Base-by-base conservation (phyloP, 805 yeast genomes). In the Saccharomyces jurei region DNA sequence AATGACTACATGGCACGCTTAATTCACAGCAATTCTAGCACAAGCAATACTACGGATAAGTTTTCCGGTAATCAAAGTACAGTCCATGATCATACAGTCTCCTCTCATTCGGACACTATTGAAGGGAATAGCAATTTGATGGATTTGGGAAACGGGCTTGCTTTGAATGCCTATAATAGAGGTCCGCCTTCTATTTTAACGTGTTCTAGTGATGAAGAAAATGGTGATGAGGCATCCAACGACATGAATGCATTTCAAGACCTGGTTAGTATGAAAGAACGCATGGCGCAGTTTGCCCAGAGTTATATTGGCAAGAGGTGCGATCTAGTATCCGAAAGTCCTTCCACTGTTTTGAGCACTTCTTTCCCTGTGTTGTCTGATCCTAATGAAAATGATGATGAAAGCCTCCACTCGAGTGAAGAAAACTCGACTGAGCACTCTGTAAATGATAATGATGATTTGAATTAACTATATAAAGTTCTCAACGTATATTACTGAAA, bases 151-250 rank as follows among this genome's bases (percentile, higher is more conserved):
- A 59, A 66, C 52, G 71, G 71, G 47, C 63, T 69, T 44, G 73
- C 70, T 5, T 48, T 73, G 17, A 68, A 68, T 46, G 56, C 64
- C 1, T 70, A 71, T 27, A 67, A 62, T 55, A 66, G 68, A 52
- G 64, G 68, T 9, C 74, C 76, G 2, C 77, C 77, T 4, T 70
- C 75, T 13, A 59, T 72, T 21, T 59, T 66, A n/a, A 65, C 71
- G 22, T 65, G 63, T 48, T 67, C 70, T 9, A 67, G 67, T 51
- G 72, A 64, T 26, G 73, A 64, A 22, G 66, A 50, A n/a, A 61
- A 56, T 21, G 26, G 14, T 9, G 25, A 17, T 21, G 49, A 51
- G 46, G 53, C 53, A 48, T 6, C 10, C 6, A 25, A 36, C 17
- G 10, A 17, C 8, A 8, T 36, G 25, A 17, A 36, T 11, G 13